phyloP scores from a whole-genome alignment of 2,329 filamentous ascomycete species.

The Calonectria leucothoes region DNA sequence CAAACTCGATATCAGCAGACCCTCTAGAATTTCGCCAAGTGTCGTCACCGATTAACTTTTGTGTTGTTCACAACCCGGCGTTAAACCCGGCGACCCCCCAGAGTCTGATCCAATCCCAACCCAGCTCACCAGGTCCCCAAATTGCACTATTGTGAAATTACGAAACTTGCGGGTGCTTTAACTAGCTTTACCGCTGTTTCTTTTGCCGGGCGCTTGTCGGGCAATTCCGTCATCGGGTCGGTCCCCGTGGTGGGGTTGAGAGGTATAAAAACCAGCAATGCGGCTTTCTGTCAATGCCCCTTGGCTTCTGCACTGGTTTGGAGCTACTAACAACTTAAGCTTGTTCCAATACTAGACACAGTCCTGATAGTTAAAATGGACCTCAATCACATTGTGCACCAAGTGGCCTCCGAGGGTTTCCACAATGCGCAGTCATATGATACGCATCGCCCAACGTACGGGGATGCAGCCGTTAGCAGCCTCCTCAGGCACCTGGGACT shows the following conservation, averaged over 20 bases:
- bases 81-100: conserved; percentile 35
- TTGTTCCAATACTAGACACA: neutral
- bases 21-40: neutral
- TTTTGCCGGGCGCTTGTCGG: neutral
- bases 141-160: conserved; percentile 11
- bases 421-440: conserved; percentile 74
- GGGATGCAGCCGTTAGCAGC: conserved; percentile 64
- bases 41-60: neutral
- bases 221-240: neutral
- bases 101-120: conserved; percentile 18
- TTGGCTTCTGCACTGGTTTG: conserved; percentile 7
- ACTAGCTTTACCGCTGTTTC: neutral
- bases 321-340: neutral
- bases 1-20: neutral
- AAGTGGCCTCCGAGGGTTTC: conserved; percentile 67
- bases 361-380: conserved; percentile 26
- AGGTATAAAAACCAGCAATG: conserved; percentile 32
- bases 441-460: conserved; percentile 75
- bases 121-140: neutral
- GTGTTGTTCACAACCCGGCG: conserved; percentile 20
- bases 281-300: neutral
- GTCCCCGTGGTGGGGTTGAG: conserved; percentile 27
- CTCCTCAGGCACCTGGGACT: conserved; percentile 69
- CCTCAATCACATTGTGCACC: conserved; percentile 59
- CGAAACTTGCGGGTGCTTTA: neutral